Conservation (phyloP, 164 flowering plant genomes). For the Buxus sempervirens region DNA sequence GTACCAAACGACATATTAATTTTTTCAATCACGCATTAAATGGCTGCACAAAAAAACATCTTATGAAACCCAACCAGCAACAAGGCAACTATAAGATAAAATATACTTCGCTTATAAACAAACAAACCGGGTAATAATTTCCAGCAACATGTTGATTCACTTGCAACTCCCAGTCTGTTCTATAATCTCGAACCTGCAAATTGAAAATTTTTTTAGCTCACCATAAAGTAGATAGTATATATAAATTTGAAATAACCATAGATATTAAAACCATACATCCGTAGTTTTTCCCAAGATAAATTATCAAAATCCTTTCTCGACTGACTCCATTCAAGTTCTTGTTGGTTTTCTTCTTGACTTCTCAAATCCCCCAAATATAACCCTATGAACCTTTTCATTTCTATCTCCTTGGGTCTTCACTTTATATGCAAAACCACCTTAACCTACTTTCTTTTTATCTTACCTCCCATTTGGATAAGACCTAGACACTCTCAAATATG, state of each 20-base stretch:
- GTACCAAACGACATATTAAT: not conserved
- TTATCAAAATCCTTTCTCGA: too few species aligned
- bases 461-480: too few species aligned
- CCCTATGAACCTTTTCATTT: too few species aligned
- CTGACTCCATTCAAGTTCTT: too few species aligned
- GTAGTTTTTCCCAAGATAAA: too few species aligned
- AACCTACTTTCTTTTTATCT: too few species aligned
- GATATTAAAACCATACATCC: too few species aligned
- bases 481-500: too few species aligned
- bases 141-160: constrained; percentile 88
- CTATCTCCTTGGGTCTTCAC: too few species aligned
- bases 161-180: constrained; percentile 83
- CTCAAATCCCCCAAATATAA: too few species aligned
- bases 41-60: not conserved
- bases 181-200: constrained; percentile 79
- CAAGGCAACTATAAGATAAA: not conserved
- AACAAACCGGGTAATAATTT: constrained; percentile 92
- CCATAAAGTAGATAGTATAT: not conserved
- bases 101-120: not conserved
- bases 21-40: not conserved
- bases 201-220: constrained; percentile 1
- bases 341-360: too few species aligned
- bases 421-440: too few species aligned
- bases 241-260: not conserved
- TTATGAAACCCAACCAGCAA: not conserved